A percentile compares a stretch with the other conserved stretches of the same genome.
Evolutionary conservation across 352 stramenopile genomes (phyloP).

Genomic region (Elongisporangium senticosum): DNA sequence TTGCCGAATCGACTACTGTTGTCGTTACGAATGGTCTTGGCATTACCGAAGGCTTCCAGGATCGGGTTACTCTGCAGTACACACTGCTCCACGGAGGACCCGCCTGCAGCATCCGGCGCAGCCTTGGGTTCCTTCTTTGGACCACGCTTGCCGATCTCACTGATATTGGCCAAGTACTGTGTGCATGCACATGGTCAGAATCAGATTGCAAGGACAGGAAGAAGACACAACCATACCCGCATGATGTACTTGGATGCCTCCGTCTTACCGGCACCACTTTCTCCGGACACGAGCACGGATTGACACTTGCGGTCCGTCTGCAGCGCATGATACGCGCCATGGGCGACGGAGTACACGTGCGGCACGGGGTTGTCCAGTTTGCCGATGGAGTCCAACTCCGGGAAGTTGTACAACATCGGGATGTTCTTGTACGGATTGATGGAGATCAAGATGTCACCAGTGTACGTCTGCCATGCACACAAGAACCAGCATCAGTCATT

Average conservation of each 20-base stretch:
- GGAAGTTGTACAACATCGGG: slow-evolving; percentile 88
- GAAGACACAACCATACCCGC: slow-evolving; percentile 36
- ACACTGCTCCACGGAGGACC: slow-evolving; percentile 84
- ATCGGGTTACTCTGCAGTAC: slow-evolving; percentile 91
- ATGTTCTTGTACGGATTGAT: slow-evolving; percentile 97
- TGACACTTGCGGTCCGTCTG: slow-evolving; percentile 78
- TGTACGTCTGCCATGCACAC: slow-evolving; percentile 74
- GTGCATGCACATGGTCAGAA: slow-evolving; percentile 2
- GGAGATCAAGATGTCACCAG: slow-evolving; percentile 93
- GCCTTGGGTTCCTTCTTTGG: slow-evolving; percentile 63
- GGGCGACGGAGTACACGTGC: slow-evolving; percentile 81
- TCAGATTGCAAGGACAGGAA: slow-evolving; percentile 1
- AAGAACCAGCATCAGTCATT: background rate
- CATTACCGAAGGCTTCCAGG: slow-evolving; percentile 91
- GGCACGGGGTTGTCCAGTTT: slow-evolving; percentile 83
- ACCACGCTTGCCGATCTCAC: slow-evolving; percentile 78
- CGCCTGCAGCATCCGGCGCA: slow-evolving; percentile 36
- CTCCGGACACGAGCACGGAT: slow-evolving; percentile 82
- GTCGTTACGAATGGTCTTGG: slow-evolving; percentile 94
- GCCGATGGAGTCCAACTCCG: slow-evolving; percentile 80
- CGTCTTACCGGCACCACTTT: slow-evolving; percentile 85
- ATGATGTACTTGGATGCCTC: slow-evolving; percentile 91
- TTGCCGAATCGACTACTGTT: slow-evolving; percentile 96
- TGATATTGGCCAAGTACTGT: slow-evolving; percentile 88
- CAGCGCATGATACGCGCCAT: slow-evolving; percentile 79